Percentiles rank a stretch among this genome's conserved stretches.
phyloP scores from a whole-genome alignment of 495 filamentous ascomycete genomes.

The Pyronema domesticum region DNA sequence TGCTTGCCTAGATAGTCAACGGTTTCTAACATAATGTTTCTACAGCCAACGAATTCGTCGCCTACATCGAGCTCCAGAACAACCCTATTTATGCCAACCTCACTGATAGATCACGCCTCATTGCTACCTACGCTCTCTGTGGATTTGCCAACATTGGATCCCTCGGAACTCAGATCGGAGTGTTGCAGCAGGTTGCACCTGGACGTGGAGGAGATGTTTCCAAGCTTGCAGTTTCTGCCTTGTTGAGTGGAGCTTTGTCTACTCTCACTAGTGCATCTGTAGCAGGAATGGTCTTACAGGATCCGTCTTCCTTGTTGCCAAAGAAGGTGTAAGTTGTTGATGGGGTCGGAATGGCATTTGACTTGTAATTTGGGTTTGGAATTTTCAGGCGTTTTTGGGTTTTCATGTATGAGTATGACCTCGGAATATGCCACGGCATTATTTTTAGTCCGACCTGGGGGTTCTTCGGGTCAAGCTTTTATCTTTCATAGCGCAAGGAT shows the following conservation, averaged over 20 bases:
- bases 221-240: slow-evolving; percentile 54
- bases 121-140: slow-evolving; percentile 55
- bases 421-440: too few relatives aligned
- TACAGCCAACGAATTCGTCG: slow-evolving; percentile 33
- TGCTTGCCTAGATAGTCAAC: background rate
- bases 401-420: too few relatives aligned
- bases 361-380: too few relatives aligned
- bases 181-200: slow-evolving; percentile 64
- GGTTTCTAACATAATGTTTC: slow-evolving; percentile 3
- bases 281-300: slow-evolving; percentile 54
- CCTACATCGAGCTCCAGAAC: slow-evolving; percentile 14
- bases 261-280: slow-evolving; percentile 69
- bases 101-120: slow-evolving; percentile 49
- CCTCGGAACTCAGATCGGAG: slow-evolving; percentile 31
- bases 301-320: slow-evolving; percentile 19
- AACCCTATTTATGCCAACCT: slow-evolving; percentile 31
- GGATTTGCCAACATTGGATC: slow-evolving; percentile 24
- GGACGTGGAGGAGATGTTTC: slow-evolving; percentile 55
- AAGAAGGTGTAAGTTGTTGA: background rate
- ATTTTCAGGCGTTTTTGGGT: too few relatives aligned
- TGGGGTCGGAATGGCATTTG: too few relatives aligned
- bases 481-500: too few relatives aligned
- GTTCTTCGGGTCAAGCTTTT: too few relatives aligned
- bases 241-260: slow-evolving; percentile 58
- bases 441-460: too few relatives aligned